Percentiles rank a stretch among this genome's conserved stretches.
These are phyloP conservation scores for Ogataea degrootiae DNA, from an alignment of 805 yeast genomes.

Conservation along the genomic window DNA sequence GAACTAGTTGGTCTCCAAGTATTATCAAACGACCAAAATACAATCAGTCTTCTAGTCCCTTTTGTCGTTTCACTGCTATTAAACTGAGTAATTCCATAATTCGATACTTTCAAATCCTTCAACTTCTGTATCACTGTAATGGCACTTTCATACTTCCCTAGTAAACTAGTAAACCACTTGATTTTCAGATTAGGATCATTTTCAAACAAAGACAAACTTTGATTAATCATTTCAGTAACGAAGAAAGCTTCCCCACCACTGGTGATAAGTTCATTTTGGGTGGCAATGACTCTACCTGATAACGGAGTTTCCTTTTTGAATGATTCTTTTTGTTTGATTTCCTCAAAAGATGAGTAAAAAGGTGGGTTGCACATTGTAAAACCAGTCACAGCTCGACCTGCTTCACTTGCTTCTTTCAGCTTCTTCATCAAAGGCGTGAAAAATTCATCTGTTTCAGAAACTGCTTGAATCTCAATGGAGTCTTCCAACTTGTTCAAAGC, in stretches of 20 bases:
- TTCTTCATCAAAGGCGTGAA: not conserved
- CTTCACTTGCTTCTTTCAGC: not conserved
- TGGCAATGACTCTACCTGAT: constrained; percentile 27
- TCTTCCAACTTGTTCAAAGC: constrained; percentile 17
- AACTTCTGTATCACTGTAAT: constrained; percentile 8
- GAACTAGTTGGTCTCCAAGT: constrained; percentile 8
- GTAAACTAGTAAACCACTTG: constrained; percentile 36
- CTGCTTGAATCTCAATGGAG: not conserved
- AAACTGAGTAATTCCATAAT: constrained; percentile 30
- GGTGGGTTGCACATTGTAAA: constrained; percentile 53
- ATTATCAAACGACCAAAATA: constrained; percentile 32
- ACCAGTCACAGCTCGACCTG: constrained; percentile 3
- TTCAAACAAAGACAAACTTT: constrained; percentile 19
- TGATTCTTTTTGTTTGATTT: constrained; percentile 21
- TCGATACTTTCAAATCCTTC: constrained; percentile 9
- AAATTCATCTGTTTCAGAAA: constrained; percentile 14
- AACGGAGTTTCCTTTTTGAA: constrained; percentile 20
- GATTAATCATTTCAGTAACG: constrained; percentile 30
- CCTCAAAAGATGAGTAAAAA: constrained; percentile 36
- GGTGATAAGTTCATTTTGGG: constrained; percentile 34
- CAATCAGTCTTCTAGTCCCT: constrained; percentile 33
- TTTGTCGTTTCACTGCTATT: constrained; percentile 15
- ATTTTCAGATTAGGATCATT: constrained; percentile 4
- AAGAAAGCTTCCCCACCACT: constrained; percentile 45
- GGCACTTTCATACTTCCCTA: constrained; percentile 19